These are phyloP conservation scores for Neoscytalidium dimidiatum DNA, from an alignment of 2,329 filamentous ascomycete species.

Conservation along the genomic window DNA sequence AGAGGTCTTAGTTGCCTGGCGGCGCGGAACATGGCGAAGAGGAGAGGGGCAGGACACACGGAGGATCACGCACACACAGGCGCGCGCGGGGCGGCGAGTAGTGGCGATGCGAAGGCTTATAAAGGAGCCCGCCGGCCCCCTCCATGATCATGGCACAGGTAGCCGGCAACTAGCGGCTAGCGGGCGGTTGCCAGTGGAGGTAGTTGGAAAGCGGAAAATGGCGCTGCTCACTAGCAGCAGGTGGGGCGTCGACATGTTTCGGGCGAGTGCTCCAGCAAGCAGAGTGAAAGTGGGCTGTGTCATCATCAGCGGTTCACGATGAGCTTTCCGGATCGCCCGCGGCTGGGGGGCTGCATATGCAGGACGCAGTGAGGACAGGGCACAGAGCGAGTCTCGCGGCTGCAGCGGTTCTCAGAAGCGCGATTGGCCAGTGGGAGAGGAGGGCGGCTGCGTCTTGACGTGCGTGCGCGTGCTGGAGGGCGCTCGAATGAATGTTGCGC, in stretches of 20 bases:
- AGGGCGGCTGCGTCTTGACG: slow-evolving; percentile 24
- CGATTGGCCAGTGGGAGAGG: slow-evolving; percentile 27
- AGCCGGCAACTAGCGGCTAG: neutral
- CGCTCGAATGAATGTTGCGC: slow-evolving; percentile 20
- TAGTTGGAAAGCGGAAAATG: slow-evolving; percentile 20
- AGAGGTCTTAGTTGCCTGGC: slow-evolving; percentile 24
- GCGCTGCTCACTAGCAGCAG: neutral
- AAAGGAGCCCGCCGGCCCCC: neutral
- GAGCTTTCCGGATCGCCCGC: neutral
- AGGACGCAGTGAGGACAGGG: neutral
- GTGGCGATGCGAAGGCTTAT: neutral
- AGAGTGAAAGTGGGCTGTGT: neutral
- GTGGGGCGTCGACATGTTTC: neutral
- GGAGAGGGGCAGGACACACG: slow-evolving; percentile 21
- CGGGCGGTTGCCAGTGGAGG: slow-evolving; percentile 9
- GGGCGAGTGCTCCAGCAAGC: neutral
- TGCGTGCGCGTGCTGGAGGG: neutral
- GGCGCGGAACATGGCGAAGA: slow-evolving; percentile 36
- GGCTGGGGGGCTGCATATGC: slow-evolving; percentile 18
- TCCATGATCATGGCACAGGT: neutral
- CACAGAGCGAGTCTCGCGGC: neutral
- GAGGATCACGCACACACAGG: slow-evolving; percentile 24
- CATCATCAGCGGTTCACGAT: neutral
- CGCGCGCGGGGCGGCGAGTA: slow-evolving; percentile 20
- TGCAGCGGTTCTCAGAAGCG: slow-evolving; percentile 25